Evolutionary conservation across 768 basidiomycete genomes (phyloP).

Genomic region (Dioszegia crocea): DNA sequence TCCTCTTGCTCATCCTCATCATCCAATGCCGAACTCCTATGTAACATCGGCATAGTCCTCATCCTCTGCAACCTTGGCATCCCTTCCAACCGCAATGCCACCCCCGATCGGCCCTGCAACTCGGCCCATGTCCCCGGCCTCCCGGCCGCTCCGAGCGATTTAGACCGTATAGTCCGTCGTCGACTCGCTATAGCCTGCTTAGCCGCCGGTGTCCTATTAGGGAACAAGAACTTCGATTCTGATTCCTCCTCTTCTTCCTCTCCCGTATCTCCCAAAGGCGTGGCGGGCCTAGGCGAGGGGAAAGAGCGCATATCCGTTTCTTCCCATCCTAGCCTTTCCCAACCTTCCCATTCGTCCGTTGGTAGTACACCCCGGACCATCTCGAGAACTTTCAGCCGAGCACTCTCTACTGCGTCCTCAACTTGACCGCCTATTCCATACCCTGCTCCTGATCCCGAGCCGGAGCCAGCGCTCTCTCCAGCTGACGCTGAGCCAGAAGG

Average conservation of each 20-base stretch:
- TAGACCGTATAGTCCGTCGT: constrained; percentile 16
- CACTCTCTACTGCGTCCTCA: constrained; percentile 20
- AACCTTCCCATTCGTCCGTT: constrained; percentile 48
- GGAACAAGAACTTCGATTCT: constrained; percentile 43
- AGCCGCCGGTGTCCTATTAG: constrained; percentile 43
- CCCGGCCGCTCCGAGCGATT: constrained; percentile 13
- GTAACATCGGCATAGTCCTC: constrained; percentile 6
- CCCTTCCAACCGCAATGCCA: not conserved
- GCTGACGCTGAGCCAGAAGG: not conserved
- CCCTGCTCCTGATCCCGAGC: not conserved
- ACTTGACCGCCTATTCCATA: not conserved
- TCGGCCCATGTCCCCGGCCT: not conserved
- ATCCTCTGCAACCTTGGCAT: constrained; percentile 5
- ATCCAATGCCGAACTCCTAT: not conserved
- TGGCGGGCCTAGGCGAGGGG: not conserved
- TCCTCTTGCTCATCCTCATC: constrained; percentile 6
- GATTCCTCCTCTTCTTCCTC: constrained; percentile 44
- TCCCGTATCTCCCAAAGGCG: constrained; percentile 1
- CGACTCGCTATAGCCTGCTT: constrained; percentile 27
- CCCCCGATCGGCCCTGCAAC: not conserved
- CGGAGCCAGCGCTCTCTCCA: not conserved
- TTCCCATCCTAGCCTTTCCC: constrained; percentile 49
- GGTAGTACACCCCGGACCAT: constrained; percentile 44
- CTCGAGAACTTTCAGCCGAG: constrained; percentile 33
- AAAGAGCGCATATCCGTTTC: constrained; percentile 20